Evolutionary conservation across 257 asterid species (phyloP).

Genomic region (Forsythia viridissima): DNA sequence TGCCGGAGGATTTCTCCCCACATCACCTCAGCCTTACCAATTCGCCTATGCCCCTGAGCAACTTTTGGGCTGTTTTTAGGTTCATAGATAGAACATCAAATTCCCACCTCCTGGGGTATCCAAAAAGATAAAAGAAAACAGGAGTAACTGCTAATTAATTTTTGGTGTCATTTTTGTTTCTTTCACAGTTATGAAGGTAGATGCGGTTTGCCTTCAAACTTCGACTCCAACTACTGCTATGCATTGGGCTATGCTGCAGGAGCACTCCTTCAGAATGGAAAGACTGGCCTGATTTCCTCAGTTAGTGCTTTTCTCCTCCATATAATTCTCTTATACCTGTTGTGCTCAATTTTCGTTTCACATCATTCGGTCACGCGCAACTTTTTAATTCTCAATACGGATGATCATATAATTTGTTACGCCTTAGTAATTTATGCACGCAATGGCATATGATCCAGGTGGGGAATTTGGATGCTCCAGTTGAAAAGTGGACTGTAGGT

Average conservation of each 20-base stretch:
- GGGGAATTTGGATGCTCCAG: slow-evolving; percentile 94
- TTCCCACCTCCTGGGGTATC: neutral
- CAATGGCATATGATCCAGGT: slow-evolving; percentile 49
- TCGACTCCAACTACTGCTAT: slow-evolving; percentile 71
- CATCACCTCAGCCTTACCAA: too few relatives aligned
- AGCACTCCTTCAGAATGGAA: slow-evolving; percentile 34
- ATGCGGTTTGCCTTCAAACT: slow-evolving; percentile 94
- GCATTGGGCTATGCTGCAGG: slow-evolving; percentile 60
- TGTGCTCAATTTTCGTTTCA: neutral
- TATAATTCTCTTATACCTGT: neutral
- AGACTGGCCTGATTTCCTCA: slow-evolving; percentile 52
- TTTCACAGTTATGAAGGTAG: slow-evolving; percentile 69
- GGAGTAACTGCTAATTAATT: neutral
- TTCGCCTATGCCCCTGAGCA: neutral
- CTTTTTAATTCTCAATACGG: neutral
- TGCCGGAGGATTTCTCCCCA: too few relatives aligned
- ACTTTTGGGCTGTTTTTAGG: neutral
- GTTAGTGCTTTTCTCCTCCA: slow-evolving; percentile 33
- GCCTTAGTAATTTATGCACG: neutral
- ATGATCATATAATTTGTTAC: neutral
- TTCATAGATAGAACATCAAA: neutral
- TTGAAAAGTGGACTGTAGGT: slow-evolving; percentile 90
- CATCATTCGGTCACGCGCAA: neutral
- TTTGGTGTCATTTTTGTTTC: slow-evolving; percentile 2
- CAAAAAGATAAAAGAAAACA: neutral